Evolutionary conservation across 2,329 filamentous ascomycete species (phyloP).

Genomic region (Xylaria sp.): DNA sequence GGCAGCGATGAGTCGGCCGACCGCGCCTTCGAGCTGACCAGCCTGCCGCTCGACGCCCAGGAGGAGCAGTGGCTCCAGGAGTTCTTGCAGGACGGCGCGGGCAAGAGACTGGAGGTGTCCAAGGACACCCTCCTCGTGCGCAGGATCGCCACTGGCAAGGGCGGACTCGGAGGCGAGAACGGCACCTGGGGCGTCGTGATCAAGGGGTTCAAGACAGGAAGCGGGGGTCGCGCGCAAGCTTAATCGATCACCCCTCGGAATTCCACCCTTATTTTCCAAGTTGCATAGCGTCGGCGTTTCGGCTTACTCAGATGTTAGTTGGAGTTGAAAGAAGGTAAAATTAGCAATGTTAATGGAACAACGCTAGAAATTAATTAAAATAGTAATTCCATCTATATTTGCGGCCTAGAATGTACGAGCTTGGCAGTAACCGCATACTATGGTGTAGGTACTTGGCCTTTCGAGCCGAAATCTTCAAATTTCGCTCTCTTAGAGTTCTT

Average conservation of each 20-base stretch:
- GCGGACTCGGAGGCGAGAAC: constrained; percentile 50
- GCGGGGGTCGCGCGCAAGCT: constrained; percentile 35
- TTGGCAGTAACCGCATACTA: too few relatives aligned
- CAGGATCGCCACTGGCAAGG: constrained; percentile 67
- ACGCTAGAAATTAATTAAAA: neutral
- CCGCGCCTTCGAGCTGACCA: constrained; percentile 69
- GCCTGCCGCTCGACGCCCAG: constrained; percentile 68
- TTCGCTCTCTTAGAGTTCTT: too few relatives aligned
- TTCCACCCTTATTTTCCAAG: constrained; percentile 5
- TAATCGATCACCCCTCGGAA: neutral
- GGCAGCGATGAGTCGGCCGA: constrained; percentile 48
- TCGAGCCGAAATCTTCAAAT: too few relatives aligned
- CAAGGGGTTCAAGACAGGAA: constrained; percentile 54
- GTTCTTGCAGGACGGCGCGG: constrained; percentile 65
- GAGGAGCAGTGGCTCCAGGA: constrained; percentile 79
- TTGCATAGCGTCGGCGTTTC: constrained; percentile 39
- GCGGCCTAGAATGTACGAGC: too few relatives aligned
- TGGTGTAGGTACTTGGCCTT: too few relatives aligned
- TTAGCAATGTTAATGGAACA: neutral
- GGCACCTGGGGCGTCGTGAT: constrained; percentile 54
- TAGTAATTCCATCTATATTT: too few relatives aligned
- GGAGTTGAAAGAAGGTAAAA: neutral
- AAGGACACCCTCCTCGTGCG: constrained; percentile 77
- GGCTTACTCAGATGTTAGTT: constrained; percentile 11
- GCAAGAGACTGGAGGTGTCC: constrained; percentile 64